A percentile compares a stretch with the other conserved stretches of the same genome.
These are phyloP conservation scores for Raffaelea arxii DNA, from an alignment of 2,329 filamentous ascomycete genomes.

Conservation along the genomic window DNA sequence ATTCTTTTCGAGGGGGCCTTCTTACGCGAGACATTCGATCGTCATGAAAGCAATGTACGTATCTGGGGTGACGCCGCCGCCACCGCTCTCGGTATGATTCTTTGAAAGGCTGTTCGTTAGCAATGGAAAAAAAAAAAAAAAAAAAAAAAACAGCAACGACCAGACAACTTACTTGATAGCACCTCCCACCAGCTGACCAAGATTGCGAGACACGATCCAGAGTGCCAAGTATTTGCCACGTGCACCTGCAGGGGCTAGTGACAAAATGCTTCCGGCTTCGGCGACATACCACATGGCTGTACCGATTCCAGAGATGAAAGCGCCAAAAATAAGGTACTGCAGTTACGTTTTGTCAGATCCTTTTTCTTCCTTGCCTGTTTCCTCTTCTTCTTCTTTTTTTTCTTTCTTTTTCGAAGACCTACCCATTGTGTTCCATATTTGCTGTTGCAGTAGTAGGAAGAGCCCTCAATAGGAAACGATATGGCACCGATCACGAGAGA, in stretches of 20 bases:
- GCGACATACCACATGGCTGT: conserved; percentile 4
- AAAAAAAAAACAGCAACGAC: not conserved
- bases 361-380: too few relatives aligned
- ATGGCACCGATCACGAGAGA: not conserved
- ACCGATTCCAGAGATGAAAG: not conserved
- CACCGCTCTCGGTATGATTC: not conserved
- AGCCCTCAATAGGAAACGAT: not conserved
- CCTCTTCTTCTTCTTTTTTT: too few relatives aligned
- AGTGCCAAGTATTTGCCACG: conserved; percentile 4
- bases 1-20: not conserved
- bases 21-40: conserved; percentile 2
- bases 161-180: conserved; percentile 1
- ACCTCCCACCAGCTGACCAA: conserved; percentile 1
- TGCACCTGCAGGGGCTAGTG: not conserved
- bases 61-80: conserved; percentile 1
- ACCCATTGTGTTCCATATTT: conserved; percentile 5
- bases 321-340: conserved; percentile 1
- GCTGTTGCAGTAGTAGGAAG: conserved; percentile 4
- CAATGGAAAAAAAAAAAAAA: not conserved
- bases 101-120: conserved; percentile 1
- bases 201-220: conserved; percentile 6
- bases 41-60: conserved; percentile 5
- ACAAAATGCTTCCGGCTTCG: conserved; percentile 5
- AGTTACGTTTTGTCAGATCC: too few relatives aligned
- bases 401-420: too few relatives aligned